A percentile compares a stretch with the other conserved stretches of the same genome.
Evolutionary conservation across 257 asterid genomes (phyloP).

Genomic region (Salvia rosmarinus): DNA sequence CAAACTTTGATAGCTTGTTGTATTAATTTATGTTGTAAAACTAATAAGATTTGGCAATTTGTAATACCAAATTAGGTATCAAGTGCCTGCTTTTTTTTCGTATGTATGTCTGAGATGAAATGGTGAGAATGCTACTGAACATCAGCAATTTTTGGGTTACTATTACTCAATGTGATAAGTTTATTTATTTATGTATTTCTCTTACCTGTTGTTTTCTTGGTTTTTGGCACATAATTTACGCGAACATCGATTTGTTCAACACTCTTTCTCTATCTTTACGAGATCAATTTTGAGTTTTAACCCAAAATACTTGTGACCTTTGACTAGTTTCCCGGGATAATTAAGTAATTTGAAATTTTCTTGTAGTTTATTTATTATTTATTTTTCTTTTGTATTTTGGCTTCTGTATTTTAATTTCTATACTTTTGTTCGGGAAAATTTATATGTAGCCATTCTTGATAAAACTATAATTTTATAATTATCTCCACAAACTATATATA

Average conservation of each 20-base stretch:
- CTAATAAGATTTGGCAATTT: constrained; percentile 19
- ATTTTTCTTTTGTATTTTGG: too few relatives aligned
- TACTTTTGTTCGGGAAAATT: too few relatives aligned
- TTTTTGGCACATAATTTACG: not conserved
- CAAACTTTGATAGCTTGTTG: constrained; percentile 34
- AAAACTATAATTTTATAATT: too few relatives aligned
- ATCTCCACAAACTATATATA: too few relatives aligned
- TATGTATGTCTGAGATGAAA: not conserved
- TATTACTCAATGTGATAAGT: not conserved
- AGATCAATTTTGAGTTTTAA: too few relatives aligned
- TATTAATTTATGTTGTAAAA: constrained; percentile 40
- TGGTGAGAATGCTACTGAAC: not conserved
- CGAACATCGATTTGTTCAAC: not conserved
- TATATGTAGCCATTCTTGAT: too few relatives aligned
- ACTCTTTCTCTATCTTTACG: not conserved
- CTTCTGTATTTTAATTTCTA: too few relatives aligned
- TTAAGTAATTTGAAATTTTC: too few relatives aligned
- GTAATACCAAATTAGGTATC: constrained; percentile 15
- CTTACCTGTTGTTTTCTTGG: too few relatives aligned
- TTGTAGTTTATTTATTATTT: too few relatives aligned
- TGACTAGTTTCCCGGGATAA: too few relatives aligned
- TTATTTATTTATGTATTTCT: not conserved
- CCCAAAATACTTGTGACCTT: not conserved
- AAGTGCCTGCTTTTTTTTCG: not conserved
- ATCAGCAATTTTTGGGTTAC: not conserved